A percentile compares a stretch with the other conserved stretches of the same genome.
Conservation (phyloP, 805 yeast species). For the Candida parachauliodes region DNA sequence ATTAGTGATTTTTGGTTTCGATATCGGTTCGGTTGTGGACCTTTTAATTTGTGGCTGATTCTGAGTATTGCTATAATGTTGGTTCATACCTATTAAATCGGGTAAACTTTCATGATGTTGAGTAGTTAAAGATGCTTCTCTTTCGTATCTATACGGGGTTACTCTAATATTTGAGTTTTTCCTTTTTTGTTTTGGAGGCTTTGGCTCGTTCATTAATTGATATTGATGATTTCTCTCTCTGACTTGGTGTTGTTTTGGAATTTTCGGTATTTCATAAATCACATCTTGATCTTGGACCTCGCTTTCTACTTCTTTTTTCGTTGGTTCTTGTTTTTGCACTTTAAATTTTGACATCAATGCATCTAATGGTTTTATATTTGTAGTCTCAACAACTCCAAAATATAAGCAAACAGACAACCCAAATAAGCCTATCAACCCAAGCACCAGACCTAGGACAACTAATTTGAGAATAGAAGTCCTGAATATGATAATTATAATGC, state of each 20-base stretch:
- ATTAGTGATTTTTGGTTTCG: neutral
- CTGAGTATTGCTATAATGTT: neutral
- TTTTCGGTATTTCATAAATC: neutral
- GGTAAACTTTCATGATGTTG: neutral
- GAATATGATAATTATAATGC: neutral
- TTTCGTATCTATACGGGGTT: conserved; percentile 9
- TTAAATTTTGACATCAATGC: neutral
- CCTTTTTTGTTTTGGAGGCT: conserved; percentile 6
- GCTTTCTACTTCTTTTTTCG: conserved; percentile 1
- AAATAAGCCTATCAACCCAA: neutral
- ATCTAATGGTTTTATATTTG: neutral
- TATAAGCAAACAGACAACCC: conserved; percentile 2
- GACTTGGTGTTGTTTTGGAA: conserved; percentile 1
- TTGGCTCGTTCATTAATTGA: conserved; percentile 1
- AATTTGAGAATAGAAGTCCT: neutral
- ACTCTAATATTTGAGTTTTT: conserved; percentile 8
- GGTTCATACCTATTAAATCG: neutral
- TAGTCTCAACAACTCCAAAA: neutral
- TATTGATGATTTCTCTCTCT: conserved; percentile 1
- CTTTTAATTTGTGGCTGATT: conserved; percentile 1
- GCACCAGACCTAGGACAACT: neutral
- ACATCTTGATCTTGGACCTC: neutral
- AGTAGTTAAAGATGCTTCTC: neutral
- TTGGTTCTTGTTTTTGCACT: neutral
- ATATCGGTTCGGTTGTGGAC: conserved; percentile 1